These are phyloP conservation scores for Aspergillus coremiiformis DNA, from an alignment of 495 filamentous ascomycete genomes.

Conservation along the genomic window DNA sequence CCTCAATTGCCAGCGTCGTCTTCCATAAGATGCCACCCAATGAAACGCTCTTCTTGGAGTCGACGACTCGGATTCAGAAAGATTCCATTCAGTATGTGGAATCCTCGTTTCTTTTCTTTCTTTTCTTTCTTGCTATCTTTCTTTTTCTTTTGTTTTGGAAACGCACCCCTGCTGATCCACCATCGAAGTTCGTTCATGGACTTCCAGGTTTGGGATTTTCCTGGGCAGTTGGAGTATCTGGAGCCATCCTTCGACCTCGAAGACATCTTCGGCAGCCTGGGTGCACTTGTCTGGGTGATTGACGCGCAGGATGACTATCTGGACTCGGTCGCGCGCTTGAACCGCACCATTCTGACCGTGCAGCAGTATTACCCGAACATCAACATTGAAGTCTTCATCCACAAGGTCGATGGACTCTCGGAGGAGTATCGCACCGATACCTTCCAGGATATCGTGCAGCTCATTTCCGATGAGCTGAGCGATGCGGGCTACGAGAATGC, in stretches of 20 bases:
- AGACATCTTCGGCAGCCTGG: constrained; percentile 85
- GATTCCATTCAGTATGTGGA: constrained; percentile 76
- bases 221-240: constrained; percentile 83
- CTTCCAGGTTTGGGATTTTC: constrained; percentile 96
- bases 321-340: constrained; percentile 78
- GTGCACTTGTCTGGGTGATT: constrained; percentile 95
- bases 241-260: constrained; percentile 83
- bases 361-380: constrained; percentile 82
- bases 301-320: constrained; percentile 97
- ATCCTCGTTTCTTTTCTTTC: too few species aligned
- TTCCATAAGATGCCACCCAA: constrained; percentile 95
- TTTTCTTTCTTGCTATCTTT: too few species aligned
- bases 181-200: constrained; percentile 85
- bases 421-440: constrained; percentile 93
- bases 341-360: constrained; percentile 76
- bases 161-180: background rate
- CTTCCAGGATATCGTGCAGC: constrained; percentile 88
- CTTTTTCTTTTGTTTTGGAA: background rate
- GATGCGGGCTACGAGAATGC: constrained; percentile 88
- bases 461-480: constrained; percentile 92
- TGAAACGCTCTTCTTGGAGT: constrained; percentile 91
- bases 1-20: constrained; percentile 93
- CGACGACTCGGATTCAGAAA: constrained; percentile 85
- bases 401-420: constrained; percentile 91
- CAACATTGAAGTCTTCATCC: constrained; percentile 96